These are phyloP conservation scores for Ascocoryne sarcoides DNA, from an alignment of 2,329 filamentous ascomycete genomes.

Conservation along the genomic window DNA sequence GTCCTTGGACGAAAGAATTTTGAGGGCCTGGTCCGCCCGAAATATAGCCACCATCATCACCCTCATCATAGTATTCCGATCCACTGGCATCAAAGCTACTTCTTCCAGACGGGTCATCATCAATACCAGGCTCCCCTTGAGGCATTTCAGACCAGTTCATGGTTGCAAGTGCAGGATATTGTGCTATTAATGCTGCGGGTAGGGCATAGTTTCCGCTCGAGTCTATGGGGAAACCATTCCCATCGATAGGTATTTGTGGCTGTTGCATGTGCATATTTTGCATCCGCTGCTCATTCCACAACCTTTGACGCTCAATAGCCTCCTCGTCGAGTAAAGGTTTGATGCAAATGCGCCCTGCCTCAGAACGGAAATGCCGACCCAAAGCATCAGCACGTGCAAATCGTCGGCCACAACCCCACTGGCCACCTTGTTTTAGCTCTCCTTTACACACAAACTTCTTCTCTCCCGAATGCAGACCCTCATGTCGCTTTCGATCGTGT, in stretches of 20 bases:
- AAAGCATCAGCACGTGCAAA: constrained; percentile 95
- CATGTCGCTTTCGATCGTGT: constrained; percentile 94
- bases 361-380: constrained; percentile 88
- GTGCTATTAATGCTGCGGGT: constrained; percentile 80
- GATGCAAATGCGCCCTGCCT: constrained; percentile 92
- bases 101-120: constrained; percentile 68
- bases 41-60: constrained; percentile 61
- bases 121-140: constrained; percentile 50
- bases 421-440: constrained; percentile 69
- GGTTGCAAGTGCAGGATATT: constrained; percentile 87
- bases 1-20: constrained; percentile 22
- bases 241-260: constrained; percentile 51
- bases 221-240: constrained; percentile 50
- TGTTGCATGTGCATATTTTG: constrained; percentile 53
- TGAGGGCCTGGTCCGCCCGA: constrained; percentile 33
- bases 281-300: constrained; percentile 65
- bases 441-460: constrained; percentile 98
- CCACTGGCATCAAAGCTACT: constrained; percentile 76
- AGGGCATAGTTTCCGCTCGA: constrained; percentile 54
- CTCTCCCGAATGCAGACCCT: constrained; percentile 90
- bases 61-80: constrained; percentile 60
- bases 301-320: constrained; percentile 68
- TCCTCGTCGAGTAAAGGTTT: constrained; percentile 96
- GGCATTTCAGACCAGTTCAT: constrained; percentile 78
- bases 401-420: constrained; percentile 87